These are phyloP conservation scores for Tetrahymena elliotti DNA, from an alignment of 73 alveolate genomes.

Conservation along the genomic window DNA sequence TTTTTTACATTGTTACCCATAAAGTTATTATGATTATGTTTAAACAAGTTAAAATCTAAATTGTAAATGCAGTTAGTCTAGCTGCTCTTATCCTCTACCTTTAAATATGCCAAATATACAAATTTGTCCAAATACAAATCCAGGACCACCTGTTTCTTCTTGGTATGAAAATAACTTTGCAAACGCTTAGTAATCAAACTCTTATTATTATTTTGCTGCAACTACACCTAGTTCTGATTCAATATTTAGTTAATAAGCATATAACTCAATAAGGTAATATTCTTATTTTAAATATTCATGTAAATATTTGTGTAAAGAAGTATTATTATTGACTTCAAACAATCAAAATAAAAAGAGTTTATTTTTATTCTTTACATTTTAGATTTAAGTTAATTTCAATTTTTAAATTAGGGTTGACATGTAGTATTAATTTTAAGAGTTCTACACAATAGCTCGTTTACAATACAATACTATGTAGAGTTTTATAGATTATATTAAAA, in stretches of 20 bases:
- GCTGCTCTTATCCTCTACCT: background rate
- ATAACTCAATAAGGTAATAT: background rate
- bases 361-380: too few species aligned
- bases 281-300: background rate
- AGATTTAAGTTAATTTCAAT: too few species aligned
- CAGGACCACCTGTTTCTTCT: background rate
- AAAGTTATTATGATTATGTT: background rate
- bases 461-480: background rate
- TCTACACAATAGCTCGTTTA: background rate
- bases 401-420: background rate
- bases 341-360: too few species aligned
- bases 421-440: background rate
- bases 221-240: background rate
- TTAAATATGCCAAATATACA: background rate
- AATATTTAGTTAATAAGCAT: background rate
- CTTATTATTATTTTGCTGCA: background rate
- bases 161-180: background rate
- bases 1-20: background rate
- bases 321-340: too few species aligned
- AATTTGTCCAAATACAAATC: background rate
- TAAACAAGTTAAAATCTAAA: background rate
- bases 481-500: background rate
- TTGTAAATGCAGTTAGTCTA: background rate
- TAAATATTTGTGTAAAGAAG: background rate
- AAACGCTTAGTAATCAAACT: background rate